Base-by-base conservation (phyloP, 306 rosid genomes). In the Prinsepia uniflora region DNA sequence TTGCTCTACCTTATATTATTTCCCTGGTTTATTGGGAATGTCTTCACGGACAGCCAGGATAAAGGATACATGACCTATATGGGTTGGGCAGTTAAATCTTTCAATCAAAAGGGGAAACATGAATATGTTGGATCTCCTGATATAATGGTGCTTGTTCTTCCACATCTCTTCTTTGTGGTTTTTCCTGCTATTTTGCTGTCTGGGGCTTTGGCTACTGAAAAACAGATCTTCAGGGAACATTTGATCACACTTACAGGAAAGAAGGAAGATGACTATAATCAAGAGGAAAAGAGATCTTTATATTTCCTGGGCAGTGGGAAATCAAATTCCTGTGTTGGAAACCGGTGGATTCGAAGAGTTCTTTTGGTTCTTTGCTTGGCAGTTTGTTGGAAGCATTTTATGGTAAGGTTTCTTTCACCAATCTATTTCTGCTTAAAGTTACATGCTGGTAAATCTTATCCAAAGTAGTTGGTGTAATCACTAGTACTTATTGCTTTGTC, bases 101-200 rank as follows among this genome's bases (percentile, higher is more conserved):
- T 80, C 50, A 44, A 74, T 76, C 88, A 74, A 70, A 76, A 56
- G 36, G 73, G 81, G 75, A 86, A 74, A 56, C 88, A 75, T 75
- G 87, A 83, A 65, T 90, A 84, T 71, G 63, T 86, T 64, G 99
- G 96, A 79, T 87, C 82, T 52, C 97, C 99, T 34, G 99, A 94
- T 86, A 49, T 86, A 48, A 68, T 94, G 88, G 88, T 91, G 80
- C 63, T 91, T 73, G 99, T 94, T 84, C 83, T 91, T 83, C 88
- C 99, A 67, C 99, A 94, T 75, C 80, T 90, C 10, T 10, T 87
- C 54, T 83, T 79, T 67, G 95, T 86, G 75, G 91, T 91, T 74
- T 73, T 90, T 62, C 99, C 97, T 70, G 83, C 95, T 74, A 65
- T 89, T 77, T 65, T 89, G 63, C 87, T 83, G 69, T 48, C 78